Evolutionary conservation across 768 basidiomycete genomes (phyloP), one percentile per base, ranked within the genome.

Genomic region (Mrakia frigida): DNA sequence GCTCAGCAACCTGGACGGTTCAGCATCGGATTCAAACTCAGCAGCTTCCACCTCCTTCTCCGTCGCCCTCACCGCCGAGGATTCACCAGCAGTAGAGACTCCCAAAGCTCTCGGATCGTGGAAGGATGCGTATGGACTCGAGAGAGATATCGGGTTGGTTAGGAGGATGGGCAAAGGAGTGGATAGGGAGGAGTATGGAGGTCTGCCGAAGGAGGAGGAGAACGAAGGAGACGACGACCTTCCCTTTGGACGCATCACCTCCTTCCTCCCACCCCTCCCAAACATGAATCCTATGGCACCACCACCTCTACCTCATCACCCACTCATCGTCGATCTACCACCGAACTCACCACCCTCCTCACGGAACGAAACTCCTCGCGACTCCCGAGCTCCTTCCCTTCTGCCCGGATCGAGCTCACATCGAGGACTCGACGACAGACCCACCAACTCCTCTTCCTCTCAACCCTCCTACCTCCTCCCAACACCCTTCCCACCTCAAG

Each of bases 161-260:
- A 31, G 69, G 7, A 50, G 25, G 50, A 70, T 52, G 69, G 46
- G 41, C 9, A 46, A 53, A 21, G 43, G 43, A 28, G 69, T 70
- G 6, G 50, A 31, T 9, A 28, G 52, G 18, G 46, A 56, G 2
- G 46, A 72, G 46, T 31, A 53, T 5, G 53, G 25, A 10, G 46
- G 56, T 1, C 25, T n/a, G 56, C 56, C 56, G 31, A 18, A 72
- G 21, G 46, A 39, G 33, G 33, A 71, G 33, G 43, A 33, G 35
- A 28, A 52, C 28, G 52, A 35, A 31, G 35, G 37, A 28, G 43
- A 50, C 70, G 70, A 37, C 52, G 52, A 72, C 53, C 52, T 37
- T 53, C 70, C 35, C 11, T 72, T 72, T 25, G 70, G 70, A 23
- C 52, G 35, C 31, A 72, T 72, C 52, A 52, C 70, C 11, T 50